phyloP scores from a whole-genome alignment of 805 yeast species.

The Alloascoidea africana region DNA sequence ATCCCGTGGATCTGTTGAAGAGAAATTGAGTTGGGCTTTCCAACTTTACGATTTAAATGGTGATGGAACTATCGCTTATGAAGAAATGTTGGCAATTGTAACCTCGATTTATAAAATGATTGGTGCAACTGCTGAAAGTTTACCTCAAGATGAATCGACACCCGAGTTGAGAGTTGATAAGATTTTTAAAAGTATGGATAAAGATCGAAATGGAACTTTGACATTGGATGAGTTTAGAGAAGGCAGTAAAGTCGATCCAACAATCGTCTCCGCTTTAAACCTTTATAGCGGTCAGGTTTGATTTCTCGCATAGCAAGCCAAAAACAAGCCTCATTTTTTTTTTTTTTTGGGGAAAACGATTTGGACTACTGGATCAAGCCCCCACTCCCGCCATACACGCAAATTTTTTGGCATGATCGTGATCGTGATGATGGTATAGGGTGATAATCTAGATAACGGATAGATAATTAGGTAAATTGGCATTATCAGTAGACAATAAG shows the following conservation, averaged over 20 bases:
- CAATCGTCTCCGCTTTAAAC: constrained; percentile 47
- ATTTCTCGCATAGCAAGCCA: too few species aligned
- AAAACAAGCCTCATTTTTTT: too few species aligned
- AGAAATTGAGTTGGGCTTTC: constrained; percentile 76
- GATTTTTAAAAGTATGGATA: constrained; percentile 61
- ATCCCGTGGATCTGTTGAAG: constrained; percentile 65
- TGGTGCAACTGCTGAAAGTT: constrained; percentile 82
- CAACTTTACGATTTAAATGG: constrained; percentile 71
- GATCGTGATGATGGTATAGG: too few species aligned
- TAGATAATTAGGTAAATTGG: too few species aligned
- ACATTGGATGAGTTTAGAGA: constrained; percentile 75
- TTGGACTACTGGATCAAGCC: too few species aligned
- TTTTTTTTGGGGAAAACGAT: too few species aligned
- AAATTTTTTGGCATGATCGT: too few species aligned
- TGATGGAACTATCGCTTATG: constrained; percentile 60
- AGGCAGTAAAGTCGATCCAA: constrained; percentile 60
- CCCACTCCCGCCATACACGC: too few species aligned
- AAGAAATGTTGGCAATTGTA: constrained; percentile 69
- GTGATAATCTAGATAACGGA: too few species aligned
- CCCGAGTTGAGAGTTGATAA: constrained; percentile 81
- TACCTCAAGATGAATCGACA: constrained; percentile 80
- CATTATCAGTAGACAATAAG: too few species aligned
- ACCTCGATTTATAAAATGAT: constrained; percentile 87
- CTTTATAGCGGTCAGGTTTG: constrained; percentile 53
- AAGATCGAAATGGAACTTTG: constrained; percentile 52